A percentile compares a stretch with the other conserved stretches of the same genome.
Evolutionary conservation across 108 stramenopile species (phyloP).

Genomic region (Skeletonema tropicum): DNA sequence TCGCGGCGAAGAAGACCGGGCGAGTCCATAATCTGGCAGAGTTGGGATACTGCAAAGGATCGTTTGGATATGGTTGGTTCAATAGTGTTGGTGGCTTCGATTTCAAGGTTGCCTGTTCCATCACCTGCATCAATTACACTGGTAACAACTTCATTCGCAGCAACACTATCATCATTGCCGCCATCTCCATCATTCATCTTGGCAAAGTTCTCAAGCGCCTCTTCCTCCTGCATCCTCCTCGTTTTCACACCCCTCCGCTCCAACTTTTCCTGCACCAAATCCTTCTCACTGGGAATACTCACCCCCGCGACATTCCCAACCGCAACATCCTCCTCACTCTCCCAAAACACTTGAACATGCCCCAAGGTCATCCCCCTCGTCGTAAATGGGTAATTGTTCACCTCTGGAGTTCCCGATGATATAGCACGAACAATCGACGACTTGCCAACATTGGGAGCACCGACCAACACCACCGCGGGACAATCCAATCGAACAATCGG

Average conservation of each 20-base stretch:
- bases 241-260: conserved; percentile 24
- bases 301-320: conserved; percentile 45
- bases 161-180: neutral
- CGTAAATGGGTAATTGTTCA: conserved; percentile 98
- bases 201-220: conserved; percentile 14
- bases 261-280: conserved; percentile 33
- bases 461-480: conserved; percentile 94
- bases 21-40: conserved; percentile 90
- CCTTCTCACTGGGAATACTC: conserved; percentile 32
- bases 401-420: conserved; percentile 93
- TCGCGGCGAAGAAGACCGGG: conserved; percentile 89
- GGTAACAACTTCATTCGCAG: conserved; percentile 57
- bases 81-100: conserved; percentile 45
- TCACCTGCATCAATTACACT: conserved; percentile 15
- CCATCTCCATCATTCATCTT: neutral
- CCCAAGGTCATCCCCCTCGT: conserved; percentile 96
- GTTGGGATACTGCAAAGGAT: conserved; percentile 53
- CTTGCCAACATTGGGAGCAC: conserved; percentile 95
- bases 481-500: conserved; percentile 88
- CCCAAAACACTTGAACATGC: conserved; percentile 93
- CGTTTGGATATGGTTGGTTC: conserved; percentile 26
- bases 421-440: conserved; percentile 90
- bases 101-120: conserved; percentile 12
- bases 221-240: conserved; percentile 21
- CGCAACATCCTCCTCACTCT: conserved; percentile 47